A percentile compares a stretch with the other conserved stretches of the same genome.
These are phyloP conservation scores for Apiospora arundinis DNA, from an alignment of 2,329 filamentous ascomycete genomes.

Conservation along the genomic window DNA sequence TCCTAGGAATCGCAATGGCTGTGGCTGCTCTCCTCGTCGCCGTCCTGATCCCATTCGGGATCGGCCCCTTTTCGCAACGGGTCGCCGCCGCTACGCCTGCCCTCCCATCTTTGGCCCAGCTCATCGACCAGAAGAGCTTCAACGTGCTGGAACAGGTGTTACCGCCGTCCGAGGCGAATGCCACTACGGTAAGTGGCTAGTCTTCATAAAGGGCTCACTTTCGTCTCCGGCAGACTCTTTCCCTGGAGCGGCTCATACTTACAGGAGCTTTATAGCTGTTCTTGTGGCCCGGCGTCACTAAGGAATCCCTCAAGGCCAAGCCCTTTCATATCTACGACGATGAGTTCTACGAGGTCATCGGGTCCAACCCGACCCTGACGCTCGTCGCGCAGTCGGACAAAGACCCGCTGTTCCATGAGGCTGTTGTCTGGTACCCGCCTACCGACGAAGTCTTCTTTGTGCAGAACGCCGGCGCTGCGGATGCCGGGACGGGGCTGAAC, in stretches of 20 bases:
- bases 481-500: constrained; percentile 55
- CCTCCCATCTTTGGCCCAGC: constrained; percentile 45
- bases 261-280: constrained; percentile 40
- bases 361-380: constrained; percentile 54
- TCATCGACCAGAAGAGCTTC: constrained; percentile 52
- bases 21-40: constrained; percentile 23
- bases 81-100: background rate
- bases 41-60: constrained; percentile 20
- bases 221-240: background rate
- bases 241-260: constrained; percentile 16
- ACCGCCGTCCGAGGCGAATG: constrained; percentile 45
- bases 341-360: constrained; percentile 58
- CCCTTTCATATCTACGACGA: constrained; percentile 56
- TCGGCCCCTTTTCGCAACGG: constrained; percentile 18
- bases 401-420: constrained; percentile 61
- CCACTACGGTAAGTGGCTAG: constrained; percentile 40
- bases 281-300: constrained; percentile 50
- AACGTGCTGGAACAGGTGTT: constrained; percentile 48
- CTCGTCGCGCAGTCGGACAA: constrained; percentile 51
- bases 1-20: constrained; percentile 25
- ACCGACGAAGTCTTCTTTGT: constrained; percentile 62
- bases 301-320: constrained; percentile 44
- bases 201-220: background rate
- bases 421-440: constrained; percentile 56
- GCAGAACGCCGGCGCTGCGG: constrained; percentile 55